Evolutionary conservation across 2,329 filamentous ascomycete species (phyloP), one percentile per base, ranked within the genome.

Genomic region (Fusarium vanettenii): DNA sequence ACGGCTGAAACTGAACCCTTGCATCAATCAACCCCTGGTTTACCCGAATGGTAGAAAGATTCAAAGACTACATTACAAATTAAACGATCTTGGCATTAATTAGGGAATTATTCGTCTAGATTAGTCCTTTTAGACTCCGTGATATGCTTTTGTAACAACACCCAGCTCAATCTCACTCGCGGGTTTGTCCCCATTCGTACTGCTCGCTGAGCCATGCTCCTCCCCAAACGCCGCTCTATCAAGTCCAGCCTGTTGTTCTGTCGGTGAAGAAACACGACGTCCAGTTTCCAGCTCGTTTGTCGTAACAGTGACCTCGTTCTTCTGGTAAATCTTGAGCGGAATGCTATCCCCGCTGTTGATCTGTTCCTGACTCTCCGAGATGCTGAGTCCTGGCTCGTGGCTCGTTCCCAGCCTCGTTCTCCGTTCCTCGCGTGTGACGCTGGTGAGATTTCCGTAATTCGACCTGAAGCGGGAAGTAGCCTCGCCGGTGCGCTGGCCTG

Each of bases 251-350:
- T 65, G 55, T 0, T 31, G n/a, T 0, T 35, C 43, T 1, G 69
- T 64, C 1, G 70, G 69, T 0, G 73, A 60, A 0, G 76, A 66
- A 9, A 3, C n/a, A 1, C 69, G 50, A 1, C 68, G 52, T 0
- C 64, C 64, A 2, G 61, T 10, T 0, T 52, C 60, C 0, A 68
- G 9, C 8, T 74, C 68, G 6, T 78, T 71, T 0, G 72, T 73
- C 0, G 77, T 79, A 11, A 85, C 67, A 35, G 78, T 76, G 0
- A 84, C 76, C 35, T 85, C 83, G 50, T 82, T 82, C 16, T 81
- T 80, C 70, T 81, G 82, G 43, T 84, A 84, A 18, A 84, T 84
- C 71, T 81, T 81, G 7, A 85, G 69, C 0, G 82, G 81, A 3
- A 83, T 79, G 18, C 75, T 75, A 43, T 76, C 79, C 3, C 66